Conservation (phyloP, 2,329 filamentous ascomycete genomes). For the Pleurostoma richardsiae region DNA sequence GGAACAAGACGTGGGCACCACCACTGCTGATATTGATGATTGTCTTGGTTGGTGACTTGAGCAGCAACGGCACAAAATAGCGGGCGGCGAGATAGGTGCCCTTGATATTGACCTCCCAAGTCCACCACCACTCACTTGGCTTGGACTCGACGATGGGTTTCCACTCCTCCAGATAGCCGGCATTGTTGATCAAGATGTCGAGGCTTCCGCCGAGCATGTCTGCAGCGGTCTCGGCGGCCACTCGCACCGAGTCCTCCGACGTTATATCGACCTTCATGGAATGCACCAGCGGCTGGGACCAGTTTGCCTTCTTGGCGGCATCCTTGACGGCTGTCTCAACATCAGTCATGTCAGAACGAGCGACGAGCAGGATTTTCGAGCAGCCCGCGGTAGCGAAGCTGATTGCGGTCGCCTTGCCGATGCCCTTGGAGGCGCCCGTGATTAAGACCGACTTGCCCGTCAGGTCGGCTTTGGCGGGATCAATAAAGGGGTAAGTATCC, state of each 20-base stretch:
- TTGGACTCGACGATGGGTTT: conserved; percentile 27
- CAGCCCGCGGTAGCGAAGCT: conserved; percentile 31
- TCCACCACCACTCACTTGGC: conserved; percentile 37
- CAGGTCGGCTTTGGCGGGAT: conserved; percentile 12
- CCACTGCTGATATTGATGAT: conserved; percentile 33
- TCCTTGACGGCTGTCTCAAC: conserved; percentile 30
- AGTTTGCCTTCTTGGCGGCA: conserved; percentile 20
- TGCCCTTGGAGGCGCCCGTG: conserved; percentile 18
- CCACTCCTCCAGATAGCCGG: conserved; percentile 31
- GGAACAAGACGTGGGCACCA: conserved; percentile 25
- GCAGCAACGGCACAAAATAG: conserved; percentile 42
- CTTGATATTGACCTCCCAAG: conserved; percentile 45
- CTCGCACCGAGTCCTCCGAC: conserved; percentile 17
- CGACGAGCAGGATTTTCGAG: conserved; percentile 41
- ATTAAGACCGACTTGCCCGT: conserved; percentile 16
- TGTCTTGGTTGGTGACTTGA: conserved; percentile 27
- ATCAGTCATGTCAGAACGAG: conserved; percentile 38
- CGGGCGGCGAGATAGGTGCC: conserved; percentile 38
- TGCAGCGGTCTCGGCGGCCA: conserved; percentile 23
- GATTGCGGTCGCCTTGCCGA: conserved; percentile 14
- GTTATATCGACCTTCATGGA: conserved; percentile 15
- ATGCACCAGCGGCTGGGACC: conserved; percentile 19
- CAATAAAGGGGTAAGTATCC: conserved; percentile 4
- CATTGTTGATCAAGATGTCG: conserved; percentile 34
- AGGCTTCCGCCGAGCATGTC: conserved; percentile 14